Base-by-base conservation (phyloP, 176 grass and related monocot species). In the Oryza meridionalis region DNA sequence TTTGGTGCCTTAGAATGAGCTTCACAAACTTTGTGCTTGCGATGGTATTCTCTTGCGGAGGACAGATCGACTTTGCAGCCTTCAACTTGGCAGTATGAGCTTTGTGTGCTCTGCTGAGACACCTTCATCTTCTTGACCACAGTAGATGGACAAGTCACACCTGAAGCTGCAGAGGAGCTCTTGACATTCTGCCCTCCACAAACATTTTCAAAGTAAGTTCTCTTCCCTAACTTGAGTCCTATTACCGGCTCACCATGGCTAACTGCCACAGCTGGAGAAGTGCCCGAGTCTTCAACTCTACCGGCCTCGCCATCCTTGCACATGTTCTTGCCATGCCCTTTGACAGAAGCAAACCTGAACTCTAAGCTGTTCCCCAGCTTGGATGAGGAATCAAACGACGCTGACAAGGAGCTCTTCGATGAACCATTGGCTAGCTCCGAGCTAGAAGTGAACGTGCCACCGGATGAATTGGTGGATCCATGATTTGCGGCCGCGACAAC, bases 1-100 rank as follows among this genome's bases (percentile, higher is more conserved):
- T 69, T 88, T 16, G 93, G 82, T 58, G 74, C 87, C 75, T 95
- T 95, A 11, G 90, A 88, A 73, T 95, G 93, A 42, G 17, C 58
- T 81, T 90, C 88, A 24, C 93, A 95, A 46, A 95, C 88, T 70
- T 84, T 87, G 83, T 95, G 93, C 80, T 95, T 95, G 37, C 93
- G 88, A 35, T 95, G 88, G 50, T 95, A 95, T 64, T 86, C 90
- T 76, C 92, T 92, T 2, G 90, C 90, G 25, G 85, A 82, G 43
- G 78, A 86, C 25, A 95, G 88, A 83, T 95, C 88, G 35, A 86
- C 46, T 4, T 63, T 82, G 82, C 93, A 95, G 64, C 93, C 93
- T 84, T 95, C 87, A 10, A 95, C 93, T 64, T 95, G 93, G 62
- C 90, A 95, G 70, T 69, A 84, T 10, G 69, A 76, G 9, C 19